Conservation (phyloP, 352 stramenopile genomes). For the Lagenidium giganteum region DNA sequence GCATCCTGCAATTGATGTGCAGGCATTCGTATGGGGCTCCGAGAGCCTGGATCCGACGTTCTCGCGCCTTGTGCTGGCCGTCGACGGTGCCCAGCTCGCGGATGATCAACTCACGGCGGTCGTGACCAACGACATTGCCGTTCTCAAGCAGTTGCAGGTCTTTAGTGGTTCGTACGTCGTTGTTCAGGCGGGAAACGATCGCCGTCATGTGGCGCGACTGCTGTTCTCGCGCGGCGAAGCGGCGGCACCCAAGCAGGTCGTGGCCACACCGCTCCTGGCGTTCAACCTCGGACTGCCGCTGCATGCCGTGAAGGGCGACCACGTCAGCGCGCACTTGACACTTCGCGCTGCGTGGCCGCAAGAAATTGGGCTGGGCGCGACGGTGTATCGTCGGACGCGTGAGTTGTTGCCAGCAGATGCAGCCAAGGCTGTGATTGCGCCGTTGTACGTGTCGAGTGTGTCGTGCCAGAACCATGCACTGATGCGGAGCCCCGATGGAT, state of each 20-base stretch:
- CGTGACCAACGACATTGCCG: constrained; percentile 6
- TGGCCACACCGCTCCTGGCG: constrained; percentile 62
- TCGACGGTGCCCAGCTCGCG: not conserved
- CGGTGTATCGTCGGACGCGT: constrained; percentile 37
- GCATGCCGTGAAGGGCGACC: constrained; percentile 19
- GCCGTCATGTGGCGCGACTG: constrained; percentile 8
- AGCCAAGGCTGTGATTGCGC: constrained; percentile 55
- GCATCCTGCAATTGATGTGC: too few species aligned
- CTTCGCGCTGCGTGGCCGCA: constrained; percentile 29
- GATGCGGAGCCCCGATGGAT: constrained; percentile 48
- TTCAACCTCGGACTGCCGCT: constrained; percentile 69
- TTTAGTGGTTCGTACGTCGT: constrained; percentile 18
- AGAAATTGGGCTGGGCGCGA: constrained; percentile 37
- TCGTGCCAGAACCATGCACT: constrained; percentile 48
- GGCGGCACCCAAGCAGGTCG: constrained; percentile 18
- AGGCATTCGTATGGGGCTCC: constrained; percentile 12
- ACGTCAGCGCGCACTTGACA: constrained; percentile 28
- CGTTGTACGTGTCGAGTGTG: constrained; percentile 55
- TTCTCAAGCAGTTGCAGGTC: constrained; percentile 12
- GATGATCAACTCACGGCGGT: constrained; percentile 6
- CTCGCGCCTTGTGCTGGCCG: too few species aligned
- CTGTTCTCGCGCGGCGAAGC: constrained; percentile 5
- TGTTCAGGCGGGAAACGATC: not conserved
- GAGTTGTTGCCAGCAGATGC: constrained; percentile 49
- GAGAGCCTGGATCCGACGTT: too few species aligned